Conservation (phyloP, 2,329 filamentous ascomycete species). For the Aspergillus japonicus region DNA sequence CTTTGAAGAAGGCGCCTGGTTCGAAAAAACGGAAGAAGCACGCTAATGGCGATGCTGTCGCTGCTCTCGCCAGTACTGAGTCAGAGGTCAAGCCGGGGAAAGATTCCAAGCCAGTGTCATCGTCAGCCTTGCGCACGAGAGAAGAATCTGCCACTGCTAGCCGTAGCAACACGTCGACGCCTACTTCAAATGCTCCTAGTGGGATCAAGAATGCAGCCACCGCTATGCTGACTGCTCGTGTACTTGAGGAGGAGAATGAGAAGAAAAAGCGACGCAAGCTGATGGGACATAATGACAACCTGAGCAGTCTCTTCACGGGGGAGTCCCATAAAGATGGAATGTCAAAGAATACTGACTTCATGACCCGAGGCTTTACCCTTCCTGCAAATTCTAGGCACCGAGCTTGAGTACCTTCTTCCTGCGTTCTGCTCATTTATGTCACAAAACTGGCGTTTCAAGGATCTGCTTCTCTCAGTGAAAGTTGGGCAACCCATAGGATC, state of each 20-base stretch:
- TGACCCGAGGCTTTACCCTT: slow-evolving; percentile 58
- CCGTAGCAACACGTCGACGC: slow-evolving; percentile 33
- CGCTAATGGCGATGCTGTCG: slow-evolving; percentile 35
- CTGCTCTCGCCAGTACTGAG: slow-evolving; percentile 34
- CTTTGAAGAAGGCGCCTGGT: slow-evolving; percentile 73
- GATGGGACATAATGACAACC: slow-evolving; percentile 58
- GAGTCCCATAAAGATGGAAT: slow-evolving; percentile 40
- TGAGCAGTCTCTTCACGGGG: slow-evolving; percentile 56
- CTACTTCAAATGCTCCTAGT: slow-evolving; percentile 37
- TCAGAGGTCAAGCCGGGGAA: slow-evolving; percentile 37
- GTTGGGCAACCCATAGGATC: background rate
- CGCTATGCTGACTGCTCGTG: slow-evolving; percentile 79
- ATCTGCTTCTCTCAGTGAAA: background rate
- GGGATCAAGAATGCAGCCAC: slow-evolving; percentile 88
- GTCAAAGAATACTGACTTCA: slow-evolving; percentile 53
- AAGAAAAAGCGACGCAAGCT: slow-evolving; percentile 75
- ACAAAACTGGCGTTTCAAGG: slow-evolving; percentile 7
- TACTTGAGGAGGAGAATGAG: slow-evolving; percentile 82
- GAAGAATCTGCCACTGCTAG: slow-evolving; percentile 17
- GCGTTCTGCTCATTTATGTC: background rate
- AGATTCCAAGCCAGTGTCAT: slow-evolving; percentile 24
- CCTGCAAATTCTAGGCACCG: slow-evolving; percentile 45
- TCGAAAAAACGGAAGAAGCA: slow-evolving; percentile 75
- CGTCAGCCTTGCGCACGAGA: slow-evolving; percentile 3
- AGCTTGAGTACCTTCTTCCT: slow-evolving; percentile 4